These are phyloP conservation scores for Phytophthora aleatoria DNA, from an alignment of 352 stramenopile species.

Conservation along the genomic window DNA sequence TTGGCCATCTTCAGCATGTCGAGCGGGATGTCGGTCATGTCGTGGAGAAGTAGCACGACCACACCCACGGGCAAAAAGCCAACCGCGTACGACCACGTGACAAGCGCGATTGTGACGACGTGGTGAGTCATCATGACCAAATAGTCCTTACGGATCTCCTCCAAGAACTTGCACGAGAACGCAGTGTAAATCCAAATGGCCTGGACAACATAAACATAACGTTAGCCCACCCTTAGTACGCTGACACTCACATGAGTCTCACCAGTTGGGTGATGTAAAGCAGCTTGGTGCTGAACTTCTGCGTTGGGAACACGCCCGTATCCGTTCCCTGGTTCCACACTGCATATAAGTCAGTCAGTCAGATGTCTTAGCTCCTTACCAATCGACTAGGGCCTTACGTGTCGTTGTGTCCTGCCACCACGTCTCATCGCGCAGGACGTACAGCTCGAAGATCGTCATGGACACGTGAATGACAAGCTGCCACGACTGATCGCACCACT, in stretches of 20 bases:
- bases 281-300: slow-evolving; percentile 84
- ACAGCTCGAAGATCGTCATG: slow-evolving; percentile 86
- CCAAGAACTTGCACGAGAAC: slow-evolving; percentile 90
- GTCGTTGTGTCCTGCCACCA: slow-evolving; percentile 90
- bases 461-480: slow-evolving; percentile 83
- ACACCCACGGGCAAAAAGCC: slow-evolving; percentile 86
- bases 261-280: slow-evolving; percentile 87
- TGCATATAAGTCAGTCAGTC: slow-evolving; percentile 26
- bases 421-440: slow-evolving; percentile 78
- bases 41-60: slow-evolving; percentile 84
- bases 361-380: background rate
- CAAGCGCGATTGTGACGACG: slow-evolving; percentile 85
- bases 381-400: slow-evolving; percentile 37
- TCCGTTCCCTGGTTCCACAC: slow-evolving; percentile 82
- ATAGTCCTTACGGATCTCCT: slow-evolving; percentile 90
- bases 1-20: slow-evolving; percentile 92
- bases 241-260: slow-evolving; percentile 7
- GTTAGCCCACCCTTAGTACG: background rate
- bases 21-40: slow-evolving; percentile 88
- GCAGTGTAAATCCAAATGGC: slow-evolving; percentile 91
- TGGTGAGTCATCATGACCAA: slow-evolving; percentile 92
- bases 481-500: slow-evolving; percentile 91
- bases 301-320: slow-evolving; percentile 73
- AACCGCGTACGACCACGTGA: slow-evolving; percentile 84
- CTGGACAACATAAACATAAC: slow-evolving; percentile 30